Percentiles rank a stretch among this genome's conserved stretches.
Conservation (phyloP, 768 basidiomycete genomes). For the Strobilomyces confusus region DNA sequence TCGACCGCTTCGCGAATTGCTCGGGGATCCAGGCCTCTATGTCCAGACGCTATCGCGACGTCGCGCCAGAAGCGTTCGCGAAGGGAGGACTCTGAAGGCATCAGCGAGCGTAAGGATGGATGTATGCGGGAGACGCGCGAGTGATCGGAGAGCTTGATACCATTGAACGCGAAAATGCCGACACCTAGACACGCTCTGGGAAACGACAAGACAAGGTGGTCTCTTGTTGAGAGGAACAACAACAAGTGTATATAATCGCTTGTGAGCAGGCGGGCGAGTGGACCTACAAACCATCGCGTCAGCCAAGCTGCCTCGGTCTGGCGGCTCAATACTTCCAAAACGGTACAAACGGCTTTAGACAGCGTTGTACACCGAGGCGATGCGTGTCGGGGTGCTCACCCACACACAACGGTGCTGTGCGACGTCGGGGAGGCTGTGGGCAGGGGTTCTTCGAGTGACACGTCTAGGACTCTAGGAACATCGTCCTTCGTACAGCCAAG, state of each 20-base stretch:
- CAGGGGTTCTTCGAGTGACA: no score
- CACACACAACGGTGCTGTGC: background rate
- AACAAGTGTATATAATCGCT: background rate
- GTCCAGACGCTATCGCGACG: constrained; percentile 11
- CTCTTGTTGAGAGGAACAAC: background rate
- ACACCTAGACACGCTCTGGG: constrained; percentile 3
- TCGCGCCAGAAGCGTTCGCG: constrained; percentile 27
- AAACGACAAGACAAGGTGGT: background rate
- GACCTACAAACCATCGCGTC: constrained; percentile 20
- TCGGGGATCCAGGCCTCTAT: constrained; percentile 6
- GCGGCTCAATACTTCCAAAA: constrained; percentile 19
- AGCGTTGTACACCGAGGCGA: constrained; percentile 7
- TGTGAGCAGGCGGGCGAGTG: constrained; percentile 2
- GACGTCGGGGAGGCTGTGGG: background rate
- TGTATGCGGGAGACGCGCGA: constrained; percentile 4
- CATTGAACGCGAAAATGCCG: background rate
- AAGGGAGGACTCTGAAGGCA: constrained; percentile 13
- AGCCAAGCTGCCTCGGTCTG: constrained; percentile 4
- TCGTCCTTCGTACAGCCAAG: no score
- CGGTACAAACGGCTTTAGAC: constrained; percentile 2
- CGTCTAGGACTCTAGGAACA: no score
- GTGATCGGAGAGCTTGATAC: background rate
- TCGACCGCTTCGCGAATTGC: constrained; percentile 18
- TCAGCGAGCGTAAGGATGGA: constrained; percentile 1
- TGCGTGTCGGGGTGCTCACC: background rate